Percentiles rank a stretch among this genome's conserved stretches.
phyloP scores from a whole-genome alignment of 345 rosid genomes.

The Barbarea vulgaris region DNA sequence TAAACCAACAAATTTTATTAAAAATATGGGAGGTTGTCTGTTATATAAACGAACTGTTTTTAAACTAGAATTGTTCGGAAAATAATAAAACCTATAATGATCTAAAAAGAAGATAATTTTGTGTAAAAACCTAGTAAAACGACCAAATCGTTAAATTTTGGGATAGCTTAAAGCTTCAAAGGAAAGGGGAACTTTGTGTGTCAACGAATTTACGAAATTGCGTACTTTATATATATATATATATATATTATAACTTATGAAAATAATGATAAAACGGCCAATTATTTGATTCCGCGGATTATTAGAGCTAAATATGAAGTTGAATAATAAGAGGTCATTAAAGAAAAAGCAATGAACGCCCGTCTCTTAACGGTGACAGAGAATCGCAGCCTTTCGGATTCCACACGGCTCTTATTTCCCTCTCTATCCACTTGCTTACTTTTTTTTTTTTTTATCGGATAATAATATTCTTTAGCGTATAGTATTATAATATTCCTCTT shows the following conservation, averaged over 20 bases:
- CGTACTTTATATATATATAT: neutral
- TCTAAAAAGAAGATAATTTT: neutral
- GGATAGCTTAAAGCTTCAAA: neutral
- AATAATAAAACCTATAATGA: no score
- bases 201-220: neutral
- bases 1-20: no score
- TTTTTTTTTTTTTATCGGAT: neutral
- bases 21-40: no score
- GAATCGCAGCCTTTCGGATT: conserved; percentile 44
- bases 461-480: conserved; percentile 15
- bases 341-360: conserved; percentile 31
- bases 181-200: neutral
- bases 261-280: neutral
- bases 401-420: conserved; percentile 39
- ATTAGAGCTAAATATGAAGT: conserved; percentile 11
- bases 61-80: no score
- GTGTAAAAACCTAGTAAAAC: neutral
- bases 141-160: neutral
- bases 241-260: neutral
- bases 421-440: conserved; percentile 37
- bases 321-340: neutral
- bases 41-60: no score
- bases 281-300: conserved; percentile 9
- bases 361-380: conserved; percentile 42
- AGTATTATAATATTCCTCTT: conserved; percentile 26